Evolutionary conservation across 1,139 yeast species (phyloP), one percentile per base, ranked within the genome.

Genomic region (Yamadazyma atmosphaerica): DNA sequence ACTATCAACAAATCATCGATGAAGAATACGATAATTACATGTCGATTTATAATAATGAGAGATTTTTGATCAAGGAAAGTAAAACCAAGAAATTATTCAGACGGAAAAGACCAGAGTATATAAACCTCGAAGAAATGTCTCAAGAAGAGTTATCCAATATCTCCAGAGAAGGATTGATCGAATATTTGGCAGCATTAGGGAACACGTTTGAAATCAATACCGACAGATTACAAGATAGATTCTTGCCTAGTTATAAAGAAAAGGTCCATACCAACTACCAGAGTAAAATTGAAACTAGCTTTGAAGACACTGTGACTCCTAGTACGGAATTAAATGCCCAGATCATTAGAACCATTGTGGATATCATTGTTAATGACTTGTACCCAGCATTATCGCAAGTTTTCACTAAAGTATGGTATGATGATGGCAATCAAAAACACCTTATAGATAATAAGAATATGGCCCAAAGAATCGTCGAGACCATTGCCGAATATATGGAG

Each of bases 181-280:
- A 89, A 54, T 89, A 89, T 58, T 66, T 86, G 40, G 77, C 86
- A 21, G 96, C 96, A 0, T 72, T 87, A 25, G 94, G 94, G 2
- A 89, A 89, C 45, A 68, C 77, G 44, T 94, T 86, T 59, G 96
- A 88, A 58, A 85, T 88, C 63, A 81, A 86, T 50, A 86, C 90
- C 15, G 95, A 92, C 17, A 82, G 86, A 46, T 77, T 86, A 45
- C 80, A 86, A 22, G 95, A 86, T 43, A 86, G 85, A 32, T 81
- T 88, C 38, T 72, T 84, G 17, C 79, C 81, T 12, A 78, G 74
- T 40, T 82, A 85, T 56, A 72, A 79, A 22, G 77, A 75, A 2
- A 72, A 82, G 53, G 90, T 88, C 11, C 83, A 86, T 34, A 72
- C 80, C 37, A 77, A 71, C 40, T 85, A 85, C 59, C 79, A 79